phyloP scores from a whole-genome alignment of 257 asterid genomes.

The Gentiana macrophylla region DNA sequence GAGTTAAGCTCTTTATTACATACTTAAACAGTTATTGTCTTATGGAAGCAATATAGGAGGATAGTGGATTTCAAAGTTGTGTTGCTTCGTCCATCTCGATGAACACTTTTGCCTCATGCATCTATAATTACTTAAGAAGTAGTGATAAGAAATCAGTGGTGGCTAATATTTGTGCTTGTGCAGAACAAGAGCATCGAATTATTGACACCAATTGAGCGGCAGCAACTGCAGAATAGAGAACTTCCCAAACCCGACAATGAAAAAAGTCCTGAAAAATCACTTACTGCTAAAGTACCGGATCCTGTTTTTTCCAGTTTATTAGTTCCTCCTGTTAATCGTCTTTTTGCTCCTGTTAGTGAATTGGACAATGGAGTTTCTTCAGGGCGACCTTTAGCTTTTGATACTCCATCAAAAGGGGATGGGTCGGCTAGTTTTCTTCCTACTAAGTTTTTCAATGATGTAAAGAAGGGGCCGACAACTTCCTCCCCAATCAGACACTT shows the following conservation, averaged over 20 bases:
- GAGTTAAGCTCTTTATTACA: too few species aligned
- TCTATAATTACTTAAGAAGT: too few species aligned
- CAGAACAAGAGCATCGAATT: slow-evolving; percentile 72
- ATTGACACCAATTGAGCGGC: slow-evolving; percentile 65
- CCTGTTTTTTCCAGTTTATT: slow-evolving; percentile 52
- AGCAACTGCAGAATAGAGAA: slow-evolving; percentile 54
- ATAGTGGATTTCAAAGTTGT: too few species aligned
- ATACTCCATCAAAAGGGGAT: slow-evolving; percentile 11
- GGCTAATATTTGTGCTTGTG: slow-evolving; percentile 6
- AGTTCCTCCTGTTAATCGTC: slow-evolving; percentile 18
- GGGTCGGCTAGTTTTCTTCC: slow-evolving; percentile 11
- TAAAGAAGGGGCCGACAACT: slow-evolving; percentile 17
- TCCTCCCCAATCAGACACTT: slow-evolving; percentile 15
- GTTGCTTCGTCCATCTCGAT: too few species aligned
- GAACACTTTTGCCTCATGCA: too few species aligned
- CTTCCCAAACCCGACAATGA: slow-evolving; percentile 33
- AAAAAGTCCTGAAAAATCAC: slow-evolving; percentile 19
- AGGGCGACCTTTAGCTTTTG: slow-evolving; percentile 12
- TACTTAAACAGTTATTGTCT: too few species aligned
- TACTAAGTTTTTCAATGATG: slow-evolving; percentile 12
- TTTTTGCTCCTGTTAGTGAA: slow-evolving; percentile 4
- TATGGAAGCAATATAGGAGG: too few species aligned
- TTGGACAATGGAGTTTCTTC: slow-evolving; percentile 15
- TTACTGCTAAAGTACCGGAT: slow-evolving; percentile 30
- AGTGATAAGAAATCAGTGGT: too few species aligned